Base-by-base conservation (phyloP, 2,329 filamentous ascomycete genomes). In the Xylaria sp. region DNA sequence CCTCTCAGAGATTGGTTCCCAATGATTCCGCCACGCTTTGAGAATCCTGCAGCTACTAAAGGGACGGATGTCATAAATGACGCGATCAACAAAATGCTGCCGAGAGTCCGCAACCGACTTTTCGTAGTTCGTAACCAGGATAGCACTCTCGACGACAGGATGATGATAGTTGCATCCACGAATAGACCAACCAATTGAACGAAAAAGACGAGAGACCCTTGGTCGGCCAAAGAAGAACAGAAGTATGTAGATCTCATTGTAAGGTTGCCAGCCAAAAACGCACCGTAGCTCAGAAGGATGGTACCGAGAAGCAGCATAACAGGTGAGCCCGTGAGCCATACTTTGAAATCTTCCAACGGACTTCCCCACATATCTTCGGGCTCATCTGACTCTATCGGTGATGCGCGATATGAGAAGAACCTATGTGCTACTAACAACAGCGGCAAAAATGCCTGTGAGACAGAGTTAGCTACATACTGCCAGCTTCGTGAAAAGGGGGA, bases 141-240 rank as follows among this genome's bases (percentile, higher is more conserved):
- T 5, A 89, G 75, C 3, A 86, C 79, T 43, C 85, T 82, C 86
- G 86, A 88, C 2, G 82, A 68, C 10, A 86, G 75, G n/a, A 86
- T 74, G 23, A 85, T 73, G 61, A 87, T 83, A 48, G 77, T 65
- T 7, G 82, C 81, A 71, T 89, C 86, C 5, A 86, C 77, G 25
- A 82, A 67, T 20, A 88, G 75, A 0, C 84, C 84, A 1, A 81
- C 20, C 57, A 82, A 79, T 69, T 88, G 86, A 7, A 84, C 72
- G n/a, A 79, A 69, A 0, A 84, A 70, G 1, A 83, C 77, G 20
- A 75, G 75, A 4, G 76, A 73, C 2, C 76, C 76, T 60, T 78
- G 81, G 63, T 87, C 85, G 15, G 81, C 69, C 3, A 79, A 72
- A 4, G 79, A 71, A 20, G 86, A 84, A 72, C 87, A 89, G 65